These are phyloP conservation scores for Euphorbia pulcherrima DNA, from an alignment of 345 rosid species.

Conservation along the genomic window DNA sequence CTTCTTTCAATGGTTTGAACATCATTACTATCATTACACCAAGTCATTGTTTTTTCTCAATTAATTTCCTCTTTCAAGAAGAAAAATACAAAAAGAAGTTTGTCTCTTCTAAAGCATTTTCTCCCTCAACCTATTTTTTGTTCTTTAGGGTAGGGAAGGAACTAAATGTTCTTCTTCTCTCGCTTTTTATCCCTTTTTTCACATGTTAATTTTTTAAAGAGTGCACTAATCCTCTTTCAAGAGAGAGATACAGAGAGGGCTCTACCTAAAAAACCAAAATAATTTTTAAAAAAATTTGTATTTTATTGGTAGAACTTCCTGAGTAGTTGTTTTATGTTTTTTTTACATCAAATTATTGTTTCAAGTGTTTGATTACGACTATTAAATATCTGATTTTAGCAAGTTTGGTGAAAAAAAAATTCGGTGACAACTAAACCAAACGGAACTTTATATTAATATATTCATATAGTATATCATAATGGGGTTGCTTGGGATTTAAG, in stretches of 20 bases:
- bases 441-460: no score
- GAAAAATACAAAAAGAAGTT: slow-evolving; percentile 36
- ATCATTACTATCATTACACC: slow-evolving; percentile 83
- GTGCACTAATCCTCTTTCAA: slow-evolving; percentile 11
- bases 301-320: no score
- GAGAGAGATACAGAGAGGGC: slow-evolving; percentile 9
- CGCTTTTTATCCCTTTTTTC: slow-evolving; percentile 36
- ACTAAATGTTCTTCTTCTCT: slow-evolving; percentile 38
- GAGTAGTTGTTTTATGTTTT: no score
- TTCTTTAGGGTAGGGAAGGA: slow-evolving; percentile 52
- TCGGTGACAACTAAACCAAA: no score
- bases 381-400: no score
- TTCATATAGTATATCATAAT: neutral
- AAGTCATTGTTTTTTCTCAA: slow-evolving; percentile 49
- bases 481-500: slow-evolving; percentile 64
- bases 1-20: slow-evolving; percentile 56
- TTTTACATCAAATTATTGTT: no score
- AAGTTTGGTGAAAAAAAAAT: no score
- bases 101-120: slow-evolving; percentile 43
- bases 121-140: slow-evolving; percentile 29
- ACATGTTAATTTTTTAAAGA: slow-evolving; percentile 10
- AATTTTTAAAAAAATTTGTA: no score
- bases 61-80: slow-evolving; percentile 23
- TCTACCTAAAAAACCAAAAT: slow-evolving; percentile 30
- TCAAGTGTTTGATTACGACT: no score